Evolutionary conservation across 2,329 filamentous ascomycete species (phyloP).

Genomic region (Xylaria hypoxylon): DNA sequence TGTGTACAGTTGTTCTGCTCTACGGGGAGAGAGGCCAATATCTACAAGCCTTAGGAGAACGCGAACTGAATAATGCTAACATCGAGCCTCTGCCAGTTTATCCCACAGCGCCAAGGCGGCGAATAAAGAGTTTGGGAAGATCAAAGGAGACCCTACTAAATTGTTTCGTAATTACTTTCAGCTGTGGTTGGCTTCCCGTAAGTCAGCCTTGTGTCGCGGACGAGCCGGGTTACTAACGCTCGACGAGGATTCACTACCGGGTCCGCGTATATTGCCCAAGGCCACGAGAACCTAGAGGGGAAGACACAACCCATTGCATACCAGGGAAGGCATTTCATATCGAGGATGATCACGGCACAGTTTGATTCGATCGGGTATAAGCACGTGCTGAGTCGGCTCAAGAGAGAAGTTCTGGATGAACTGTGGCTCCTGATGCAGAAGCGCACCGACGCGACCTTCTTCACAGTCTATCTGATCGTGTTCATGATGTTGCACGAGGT

Average conservation of each 20-base stretch:
- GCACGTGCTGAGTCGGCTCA: conserved; percentile 39
- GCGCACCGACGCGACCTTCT: conserved; percentile 47
- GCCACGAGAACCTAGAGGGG: conserved; percentile 54
- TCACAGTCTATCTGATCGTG: conserved; percentile 48
- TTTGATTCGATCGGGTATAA: conserved; percentile 49
- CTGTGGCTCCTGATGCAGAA: conserved; percentile 48
- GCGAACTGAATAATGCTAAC: conserved; percentile 19
- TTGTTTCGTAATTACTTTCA: conserved; percentile 57
- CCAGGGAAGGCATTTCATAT: conserved; percentile 53
- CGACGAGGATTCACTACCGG: conserved; percentile 58
- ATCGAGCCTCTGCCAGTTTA: conserved; percentile 16
- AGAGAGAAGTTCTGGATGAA: conserved; percentile 45
- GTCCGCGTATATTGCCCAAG: conserved; percentile 56
- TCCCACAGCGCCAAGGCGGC: conserved; percentile 24
- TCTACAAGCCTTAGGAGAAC: background rate
- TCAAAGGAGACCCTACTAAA: conserved; percentile 46
- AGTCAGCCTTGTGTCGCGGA: conserved; percentile 43
- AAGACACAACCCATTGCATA: background rate
- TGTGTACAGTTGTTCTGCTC: conserved; percentile 16
- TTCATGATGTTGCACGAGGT: conserved; percentile 54
- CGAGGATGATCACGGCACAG: conserved; percentile 51
- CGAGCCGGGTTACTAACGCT: background rate
- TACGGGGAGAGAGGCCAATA: background rate
- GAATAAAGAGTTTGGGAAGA: conserved; percentile 26
- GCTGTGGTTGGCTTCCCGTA: conserved; percentile 62